Base-by-base conservation (phyloP, 2,329 filamentous ascomycete genomes). In the Colletotrichum filicis region DNA sequence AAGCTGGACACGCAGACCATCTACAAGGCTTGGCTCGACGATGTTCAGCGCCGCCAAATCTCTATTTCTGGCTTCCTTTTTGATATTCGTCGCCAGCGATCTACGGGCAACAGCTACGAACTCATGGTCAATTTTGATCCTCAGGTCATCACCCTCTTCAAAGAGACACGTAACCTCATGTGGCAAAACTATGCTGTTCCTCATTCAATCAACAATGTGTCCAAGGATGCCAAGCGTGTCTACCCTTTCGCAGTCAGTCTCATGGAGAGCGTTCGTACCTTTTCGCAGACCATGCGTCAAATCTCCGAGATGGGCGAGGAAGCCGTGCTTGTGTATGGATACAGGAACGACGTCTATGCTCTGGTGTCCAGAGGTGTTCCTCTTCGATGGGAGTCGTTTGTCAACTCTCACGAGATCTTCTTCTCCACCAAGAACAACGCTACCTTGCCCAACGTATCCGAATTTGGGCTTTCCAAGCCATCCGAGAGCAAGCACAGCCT, bases 231-330 rank as follows among this genome's bases (percentile, higher is more conserved):
- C n/a, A 98, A 98, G 84, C 91, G 97, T 66, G 97, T 99, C 4
- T 99, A 99, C 78, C 97, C 97, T 0, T 99, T 97, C 79, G 97
- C 97, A 28, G 95, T 99, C 76, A 98, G 95, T 79, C 85, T 99
- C 76, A 99, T 99, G 95, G 97, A 99, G 84, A 98, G 95, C 79
- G 95, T 98, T n/a, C 91, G 95, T 71, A 98, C 95, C 0, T 93
- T 97, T 75, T 90, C 95, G 2, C 96, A 98, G 83, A 98, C 95
- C 0, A 92, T 93, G 77, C 92, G 95, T 35, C 91, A 94, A 63
- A 97, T 99, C 73, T 87, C 91, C 22, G 91, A 93, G 67, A 96
- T 99, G 94, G 90, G 92, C 12, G 94, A 96, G 76, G 95, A 98
- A 71, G 91, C 95, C 1, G 92, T 97, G 61, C 87, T 99, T 26